Conservation (phyloP, 192 early-diverging fungal genomes). For the Coemansia sp. region DNA sequence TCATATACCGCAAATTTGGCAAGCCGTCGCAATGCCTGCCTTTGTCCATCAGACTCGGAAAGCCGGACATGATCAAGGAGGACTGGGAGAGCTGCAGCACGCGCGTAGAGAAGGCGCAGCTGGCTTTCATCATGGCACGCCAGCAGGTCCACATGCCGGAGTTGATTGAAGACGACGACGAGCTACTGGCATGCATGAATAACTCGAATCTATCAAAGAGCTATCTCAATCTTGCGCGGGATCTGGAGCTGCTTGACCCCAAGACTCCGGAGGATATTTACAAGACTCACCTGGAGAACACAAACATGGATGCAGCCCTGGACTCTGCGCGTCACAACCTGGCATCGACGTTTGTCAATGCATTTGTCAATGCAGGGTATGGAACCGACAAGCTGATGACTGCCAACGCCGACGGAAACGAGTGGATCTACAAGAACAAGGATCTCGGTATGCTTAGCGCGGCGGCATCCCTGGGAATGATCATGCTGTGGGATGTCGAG, state of each 20-base stretch:
- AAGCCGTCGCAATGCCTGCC: slow-evolving; percentile 82
- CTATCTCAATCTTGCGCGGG: slow-evolving; percentile 85
- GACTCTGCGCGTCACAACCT: slow-evolving; percentile 96
- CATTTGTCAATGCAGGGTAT: slow-evolving; percentile 98
- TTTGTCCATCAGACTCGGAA: slow-evolving; percentile 82
- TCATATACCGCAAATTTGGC: slow-evolving; percentile 83
- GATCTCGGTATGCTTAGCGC: slow-evolving; percentile 96
- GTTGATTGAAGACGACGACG: slow-evolving; percentile 73
- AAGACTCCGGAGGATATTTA: slow-evolving; percentile 98
- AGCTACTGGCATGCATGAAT: slow-evolving; percentile 83
- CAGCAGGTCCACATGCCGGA: slow-evolving; percentile 81
- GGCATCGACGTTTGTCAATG: slow-evolving; percentile 97
- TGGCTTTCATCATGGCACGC: slow-evolving; percentile 90
- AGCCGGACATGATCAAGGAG: slow-evolving; percentile 76
- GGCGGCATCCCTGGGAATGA: slow-evolving; percentile 88
- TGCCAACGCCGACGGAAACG: slow-evolving; percentile 65
- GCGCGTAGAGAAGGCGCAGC: slow-evolving; percentile 88
- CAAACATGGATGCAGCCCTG: slow-evolving; percentile 65
- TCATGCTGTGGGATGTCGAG: slow-evolving; percentile 95
- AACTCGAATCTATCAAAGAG: slow-evolving; percentile 85
- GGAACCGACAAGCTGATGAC: slow-evolving; percentile 87
- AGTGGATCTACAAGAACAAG: slow-evolving; percentile 99
- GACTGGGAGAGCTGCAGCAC: slow-evolving; percentile 85
- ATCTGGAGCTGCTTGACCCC: slow-evolving; percentile 92
- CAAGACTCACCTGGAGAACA: slow-evolving; percentile 94